A percentile compares a stretch with the other conserved stretches of the same genome.
phyloP scores from a whole-genome alignment of 306 rosid species.

The Dicorynia guianensis region DNA sequence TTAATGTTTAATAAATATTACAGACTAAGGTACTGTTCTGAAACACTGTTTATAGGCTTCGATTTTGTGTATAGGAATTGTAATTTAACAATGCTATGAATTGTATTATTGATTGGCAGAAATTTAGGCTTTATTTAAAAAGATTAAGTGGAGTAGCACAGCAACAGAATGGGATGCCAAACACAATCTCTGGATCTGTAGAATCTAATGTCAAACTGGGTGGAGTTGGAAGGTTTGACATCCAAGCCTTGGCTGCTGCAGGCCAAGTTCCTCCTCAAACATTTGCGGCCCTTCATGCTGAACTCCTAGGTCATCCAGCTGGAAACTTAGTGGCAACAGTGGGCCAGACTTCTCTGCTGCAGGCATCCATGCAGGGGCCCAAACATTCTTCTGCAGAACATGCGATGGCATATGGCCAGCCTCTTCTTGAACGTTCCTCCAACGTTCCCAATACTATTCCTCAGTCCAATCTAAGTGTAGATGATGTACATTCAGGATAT shows the following conservation, averaged over 20 bases:
- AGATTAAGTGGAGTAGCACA: slow-evolving; percentile 67
- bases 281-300: slow-evolving; percentile 75
- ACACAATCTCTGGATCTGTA: slow-evolving; percentile 52
- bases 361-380: slow-evolving; percentile 55
- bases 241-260: slow-evolving; percentile 69
- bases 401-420: slow-evolving; percentile 58
- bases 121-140: slow-evolving; percentile 70
- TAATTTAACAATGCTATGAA: slow-evolving; percentile 7
- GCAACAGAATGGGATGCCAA: slow-evolving; percentile 69
- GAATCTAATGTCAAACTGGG: slow-evolving; percentile 65
- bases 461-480: slow-evolving; percentile 51
- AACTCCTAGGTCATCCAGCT: slow-evolving; percentile 67
- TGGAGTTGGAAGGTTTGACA: slow-evolving; percentile 54
- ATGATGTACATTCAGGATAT: slow-evolving; percentile 52
- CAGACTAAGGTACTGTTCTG: neutral
- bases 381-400: slow-evolving; percentile 54
- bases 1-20: neutral
- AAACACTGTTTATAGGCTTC: slow-evolving; percentile 2
- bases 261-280: slow-evolving; percentile 82
- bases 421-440: slow-evolving; percentile 53
- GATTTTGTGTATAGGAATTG: slow-evolving; percentile 4
- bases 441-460: slow-evolving; percentile 51
- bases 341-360: slow-evolving; percentile 64
- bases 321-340: slow-evolving; percentile 46
- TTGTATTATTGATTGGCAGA: slow-evolving; percentile 51